Evolutionary conservation across 1,139 yeast species (phyloP).

Genomic region (Yamadazyma atlantica): DNA sequence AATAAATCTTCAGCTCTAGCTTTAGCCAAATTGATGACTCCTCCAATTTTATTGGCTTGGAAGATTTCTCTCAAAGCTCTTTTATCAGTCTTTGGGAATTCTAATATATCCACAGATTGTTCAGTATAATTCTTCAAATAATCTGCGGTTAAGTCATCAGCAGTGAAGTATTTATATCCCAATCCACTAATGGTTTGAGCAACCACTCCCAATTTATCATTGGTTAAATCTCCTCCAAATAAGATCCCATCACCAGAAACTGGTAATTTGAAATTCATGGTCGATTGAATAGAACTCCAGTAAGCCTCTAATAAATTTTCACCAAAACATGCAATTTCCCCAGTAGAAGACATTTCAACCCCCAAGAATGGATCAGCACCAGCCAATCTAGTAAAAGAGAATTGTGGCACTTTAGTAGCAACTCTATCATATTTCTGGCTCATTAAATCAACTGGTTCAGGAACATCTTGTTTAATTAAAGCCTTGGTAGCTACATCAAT

Average conservation of each 20-base stretch:
- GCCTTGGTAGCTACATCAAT: conserved; percentile 94
- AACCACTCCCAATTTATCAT: conserved; percentile 69
- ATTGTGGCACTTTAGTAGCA: conserved; percentile 97
- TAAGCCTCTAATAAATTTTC: conserved; percentile 82
- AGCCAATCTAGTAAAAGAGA: conserved; percentile 95
- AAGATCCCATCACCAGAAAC: conserved; percentile 84
- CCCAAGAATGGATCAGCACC: conserved; percentile 99
- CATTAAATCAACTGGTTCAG: conserved; percentile 71
- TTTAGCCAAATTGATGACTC: conserved; percentile 88
- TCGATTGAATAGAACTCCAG: conserved; percentile 96
- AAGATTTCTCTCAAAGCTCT: conserved; percentile 90
- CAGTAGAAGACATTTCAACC: conserved; percentile 98
- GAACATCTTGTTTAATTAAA: conserved; percentile 69
- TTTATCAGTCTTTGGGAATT: conserved; percentile 90
- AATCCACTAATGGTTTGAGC: conserved; percentile 68
- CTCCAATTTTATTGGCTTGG: conserved; percentile 77
- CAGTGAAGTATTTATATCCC: conserved; percentile 81
- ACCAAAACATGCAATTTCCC: conserved; percentile 98
- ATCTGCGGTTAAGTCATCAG: conserved; percentile 67
- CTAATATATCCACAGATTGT: conserved; percentile 63
- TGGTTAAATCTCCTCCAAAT: conserved; percentile 88
- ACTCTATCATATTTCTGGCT: conserved; percentile 63
- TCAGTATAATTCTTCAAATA: conserved; percentile 57
- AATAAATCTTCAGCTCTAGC: conserved; percentile 81
- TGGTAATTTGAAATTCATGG: conserved; percentile 95